Evolutionary conservation across 768 basidiomycete genomes (phyloP).

Genomic region (Pisolithus orientalis): DNA sequence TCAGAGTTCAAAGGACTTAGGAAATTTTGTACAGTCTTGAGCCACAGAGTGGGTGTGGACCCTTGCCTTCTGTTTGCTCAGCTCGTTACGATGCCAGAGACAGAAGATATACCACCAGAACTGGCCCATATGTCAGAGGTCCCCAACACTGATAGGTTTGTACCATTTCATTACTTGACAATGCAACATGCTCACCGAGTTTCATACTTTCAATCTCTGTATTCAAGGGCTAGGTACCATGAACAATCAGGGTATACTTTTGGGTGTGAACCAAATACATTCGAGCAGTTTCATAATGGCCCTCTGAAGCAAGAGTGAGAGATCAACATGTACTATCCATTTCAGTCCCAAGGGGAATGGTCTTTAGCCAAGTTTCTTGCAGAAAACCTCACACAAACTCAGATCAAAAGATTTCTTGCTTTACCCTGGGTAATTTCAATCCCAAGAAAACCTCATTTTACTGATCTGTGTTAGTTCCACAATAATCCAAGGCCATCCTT

Average conservation of each 20-base stretch:
- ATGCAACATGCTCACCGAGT: background rate
- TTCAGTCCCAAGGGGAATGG: background rate
- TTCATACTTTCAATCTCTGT: background rate
- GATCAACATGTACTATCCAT: background rate
- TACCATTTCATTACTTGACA: background rate
- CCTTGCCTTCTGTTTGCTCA: too few species aligned
- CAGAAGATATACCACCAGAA: background rate
- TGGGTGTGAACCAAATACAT: background rate
- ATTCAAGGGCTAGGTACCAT: background rate
- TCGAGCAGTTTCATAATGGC: background rate
- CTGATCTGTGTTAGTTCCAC: background rate
- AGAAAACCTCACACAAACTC: background rate
- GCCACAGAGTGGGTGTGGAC: background rate
- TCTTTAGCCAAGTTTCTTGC: background rate
- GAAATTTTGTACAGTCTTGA: background rate
- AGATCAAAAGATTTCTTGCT: background rate
- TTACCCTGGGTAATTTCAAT: background rate
- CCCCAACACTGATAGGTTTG: background rate
- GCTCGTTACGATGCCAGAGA: background rate
- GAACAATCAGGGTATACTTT: background rate
- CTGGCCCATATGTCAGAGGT: background rate
- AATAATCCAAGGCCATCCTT: slow-evolving; percentile 9
- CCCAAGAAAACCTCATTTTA: background rate
- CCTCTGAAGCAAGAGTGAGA: background rate
- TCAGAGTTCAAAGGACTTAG: background rate